Conservation (phyloP, 2,329 filamentous ascomycete genomes). For the Celoporthe dispersa region DNA sequence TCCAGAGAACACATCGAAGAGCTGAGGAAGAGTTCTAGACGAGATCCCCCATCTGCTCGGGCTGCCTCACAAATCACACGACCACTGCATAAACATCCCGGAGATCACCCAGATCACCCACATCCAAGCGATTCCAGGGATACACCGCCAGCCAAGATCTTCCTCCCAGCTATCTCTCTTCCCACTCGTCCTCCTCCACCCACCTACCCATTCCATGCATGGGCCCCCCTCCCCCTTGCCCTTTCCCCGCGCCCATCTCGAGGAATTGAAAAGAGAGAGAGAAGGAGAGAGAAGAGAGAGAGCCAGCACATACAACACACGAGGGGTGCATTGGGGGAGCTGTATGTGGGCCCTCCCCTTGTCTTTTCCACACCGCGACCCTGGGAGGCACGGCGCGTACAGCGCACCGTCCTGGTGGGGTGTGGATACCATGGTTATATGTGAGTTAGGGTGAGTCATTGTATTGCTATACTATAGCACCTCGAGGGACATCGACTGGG, state of each 20-base stretch:
- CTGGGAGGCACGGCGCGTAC: slow-evolving; percentile 10
- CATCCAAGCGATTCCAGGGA: slow-evolving; percentile 3
- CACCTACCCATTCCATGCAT: not conserved
- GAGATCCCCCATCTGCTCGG: not conserved
- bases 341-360: not conserved
- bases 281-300: too few species aligned
- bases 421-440: not conserved
- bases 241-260: not conserved
- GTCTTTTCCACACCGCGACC: not conserved
- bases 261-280: too few species aligned
- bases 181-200: not conserved
- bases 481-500: not conserved
- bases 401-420: not conserved
- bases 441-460: slow-evolving; percentile 23
- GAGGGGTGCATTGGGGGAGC: not conserved
- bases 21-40: not conserved
- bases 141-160: slow-evolving; percentile 15
- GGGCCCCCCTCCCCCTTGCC: not conserved
- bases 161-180: not conserved
- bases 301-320: not conserved
- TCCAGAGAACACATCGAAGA: not conserved
- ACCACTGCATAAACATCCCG: not conserved
- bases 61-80: slow-evolving; percentile 7
- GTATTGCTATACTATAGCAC: slow-evolving; percentile 11
- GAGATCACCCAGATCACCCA: slow-evolving; percentile 1